Evolutionary conservation across 2,329 filamentous ascomycete genomes (phyloP).

Genomic region (Sordariomycetes sp.): DNA sequence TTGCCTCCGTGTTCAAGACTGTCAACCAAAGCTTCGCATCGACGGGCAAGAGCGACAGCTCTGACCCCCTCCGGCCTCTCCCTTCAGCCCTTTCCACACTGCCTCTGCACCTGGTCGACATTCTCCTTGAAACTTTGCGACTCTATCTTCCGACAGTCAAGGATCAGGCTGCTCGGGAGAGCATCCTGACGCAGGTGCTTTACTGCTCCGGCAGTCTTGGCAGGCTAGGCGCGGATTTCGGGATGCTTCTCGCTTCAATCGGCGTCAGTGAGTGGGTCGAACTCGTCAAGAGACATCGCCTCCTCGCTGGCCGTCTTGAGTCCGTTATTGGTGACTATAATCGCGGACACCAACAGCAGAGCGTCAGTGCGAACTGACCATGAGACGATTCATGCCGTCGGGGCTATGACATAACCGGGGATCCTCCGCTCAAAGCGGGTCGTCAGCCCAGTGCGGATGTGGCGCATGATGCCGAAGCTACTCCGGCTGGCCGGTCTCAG

Average conservation of each 20-base stretch:
- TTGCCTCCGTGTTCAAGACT: slow-evolving; percentile 87
- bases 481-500: too few relatives aligned
- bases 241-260: slow-evolving; percentile 63
- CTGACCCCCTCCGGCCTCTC: slow-evolving; percentile 42
- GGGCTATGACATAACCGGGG: too few relatives aligned
- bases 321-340: slow-evolving; percentile 50
- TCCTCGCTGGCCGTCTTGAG: slow-evolving; percentile 72
- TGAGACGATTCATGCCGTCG: too few relatives aligned
- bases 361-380: too few relatives aligned
- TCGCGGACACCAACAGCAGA: too few relatives aligned
- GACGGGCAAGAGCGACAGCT: slow-evolving; percentile 7
- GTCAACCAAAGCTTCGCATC: slow-evolving; percentile 44
- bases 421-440: too few relatives aligned
- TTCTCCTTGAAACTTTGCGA: slow-evolving; percentile 69
- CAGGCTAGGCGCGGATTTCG: slow-evolving; percentile 84
- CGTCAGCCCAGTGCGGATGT: too few relatives aligned
- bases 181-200: slow-evolving; percentile 81
- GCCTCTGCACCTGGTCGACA: slow-evolving; percentile 70
- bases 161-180: slow-evolving; percentile 74
- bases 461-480: too few relatives aligned
- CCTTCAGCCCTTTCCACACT: slow-evolving; percentile 78
- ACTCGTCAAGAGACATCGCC: slow-evolving; percentile 77
- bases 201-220: slow-evolving; percentile 91
- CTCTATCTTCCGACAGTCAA: slow-evolving; percentile 72
- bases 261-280: slow-evolving; percentile 72